Evolutionary conservation across 2,329 filamentous ascomycete species (phyloP).

Genomic region (Beauveria sp.): DNA sequence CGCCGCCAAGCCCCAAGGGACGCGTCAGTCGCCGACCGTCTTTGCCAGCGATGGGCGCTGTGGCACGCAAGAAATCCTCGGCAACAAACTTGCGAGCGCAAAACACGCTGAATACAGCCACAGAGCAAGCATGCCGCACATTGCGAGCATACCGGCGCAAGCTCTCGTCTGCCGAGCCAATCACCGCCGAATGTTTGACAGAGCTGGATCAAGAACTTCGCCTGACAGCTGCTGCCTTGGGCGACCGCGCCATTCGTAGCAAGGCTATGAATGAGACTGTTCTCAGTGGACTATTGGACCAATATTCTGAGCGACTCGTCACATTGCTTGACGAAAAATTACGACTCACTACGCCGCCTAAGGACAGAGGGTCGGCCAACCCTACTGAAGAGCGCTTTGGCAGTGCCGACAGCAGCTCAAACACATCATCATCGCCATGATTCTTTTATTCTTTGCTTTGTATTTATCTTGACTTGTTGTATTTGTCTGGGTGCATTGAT

Average conservation of each 20-base stretch:
- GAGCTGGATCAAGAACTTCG: conserved; percentile 59
- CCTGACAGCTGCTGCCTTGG: conserved; percentile 53
- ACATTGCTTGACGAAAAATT: conserved; percentile 67
- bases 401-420: conserved; percentile 28
- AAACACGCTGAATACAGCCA: conserved; percentile 53
- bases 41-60: conserved; percentile 39
- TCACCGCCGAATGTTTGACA: conserved; percentile 50
- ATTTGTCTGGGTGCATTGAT: background rate
- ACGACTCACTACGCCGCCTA: conserved; percentile 34
- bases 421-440: conserved; percentile 26
- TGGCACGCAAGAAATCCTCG: conserved; percentile 42
- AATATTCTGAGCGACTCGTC: conserved; percentile 67
- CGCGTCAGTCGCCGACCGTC: conserved; percentile 45
- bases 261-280: conserved; percentile 50
- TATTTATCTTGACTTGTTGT: conserved; percentile 12
- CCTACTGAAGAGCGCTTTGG: conserved; percentile 23
- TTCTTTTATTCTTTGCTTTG: conserved; percentile 13
- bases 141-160: conserved; percentile 57
- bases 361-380: conserved; percentile 23
- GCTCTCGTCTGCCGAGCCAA: conserved; percentile 46
- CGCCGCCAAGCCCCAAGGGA: conserved; percentile 42
- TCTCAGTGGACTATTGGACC: conserved; percentile 59
- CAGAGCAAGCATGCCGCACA: conserved; percentile 56
- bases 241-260: conserved; percentile 47
- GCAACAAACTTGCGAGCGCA: conserved; percentile 40